Evolutionary conservation across 1,284 basidiomycete genomes (phyloP).

Genomic region (Leccinum pseudoinsigne): DNA sequence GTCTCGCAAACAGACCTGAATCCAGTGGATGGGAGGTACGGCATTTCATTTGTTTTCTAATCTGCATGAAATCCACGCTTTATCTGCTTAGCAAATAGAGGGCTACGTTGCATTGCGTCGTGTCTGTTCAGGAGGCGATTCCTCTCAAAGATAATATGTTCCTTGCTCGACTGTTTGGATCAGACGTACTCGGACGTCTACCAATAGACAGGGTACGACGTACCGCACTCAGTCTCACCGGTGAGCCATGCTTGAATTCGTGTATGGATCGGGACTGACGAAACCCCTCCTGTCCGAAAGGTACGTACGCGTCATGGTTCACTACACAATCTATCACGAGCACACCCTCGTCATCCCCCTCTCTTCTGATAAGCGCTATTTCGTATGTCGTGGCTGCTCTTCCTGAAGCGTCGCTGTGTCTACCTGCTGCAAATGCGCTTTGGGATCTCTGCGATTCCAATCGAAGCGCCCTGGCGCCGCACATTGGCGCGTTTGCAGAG

Average conservation of each 20-base stretch:
- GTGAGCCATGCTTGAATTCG: conserved; percentile 38
- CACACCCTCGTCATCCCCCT: conserved; percentile 32
- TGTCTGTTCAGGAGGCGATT: conserved; percentile 84
- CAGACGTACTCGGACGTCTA: conserved; percentile 64
- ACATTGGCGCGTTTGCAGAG: conserved; percentile 82
- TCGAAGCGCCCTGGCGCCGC: conserved; percentile 72
- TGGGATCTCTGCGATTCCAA: conserved; percentile 88
- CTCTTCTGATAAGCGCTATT: conserved; percentile 38
- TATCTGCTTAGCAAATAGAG: conserved; percentile 69
- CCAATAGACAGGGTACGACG: conserved; percentile 69
- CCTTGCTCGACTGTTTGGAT: conserved; percentile 68
- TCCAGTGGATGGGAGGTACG: conserved; percentile 70
- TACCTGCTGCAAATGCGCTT: conserved; percentile 77
- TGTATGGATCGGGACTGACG: not conserved
- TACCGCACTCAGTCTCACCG: conserved; percentile 72
- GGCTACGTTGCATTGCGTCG: conserved; percentile 79
- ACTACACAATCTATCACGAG: conserved; percentile 49
- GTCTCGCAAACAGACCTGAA: conserved; percentile 42
- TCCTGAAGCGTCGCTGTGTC: conserved; percentile 61
- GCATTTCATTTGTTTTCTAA: not conserved
- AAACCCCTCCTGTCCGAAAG: conserved; percentile 38
- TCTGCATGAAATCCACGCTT: not conserved
- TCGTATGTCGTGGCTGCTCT: conserved; percentile 75
- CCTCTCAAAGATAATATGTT: conserved; percentile 69
- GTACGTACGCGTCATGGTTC: conserved; percentile 86